phyloP scores from a whole-genome alignment of 805 yeast genomes.

The Pichia sporocuriosa region DNA sequence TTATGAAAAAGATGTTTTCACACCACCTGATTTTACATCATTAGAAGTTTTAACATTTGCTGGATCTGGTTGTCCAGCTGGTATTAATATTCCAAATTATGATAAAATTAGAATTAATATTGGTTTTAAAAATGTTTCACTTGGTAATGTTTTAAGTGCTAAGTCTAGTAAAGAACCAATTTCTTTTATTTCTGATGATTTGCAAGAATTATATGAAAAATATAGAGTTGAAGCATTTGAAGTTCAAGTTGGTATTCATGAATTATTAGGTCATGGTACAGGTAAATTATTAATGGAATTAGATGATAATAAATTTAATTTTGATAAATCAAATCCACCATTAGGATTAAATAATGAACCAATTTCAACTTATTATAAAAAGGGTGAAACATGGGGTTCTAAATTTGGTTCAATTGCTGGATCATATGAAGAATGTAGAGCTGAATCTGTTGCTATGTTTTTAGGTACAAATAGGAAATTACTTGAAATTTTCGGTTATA shows the following conservation, averaged over 20 bases:
- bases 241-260: slow-evolving; percentile 92
- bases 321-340: slow-evolving; percentile 60
- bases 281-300: slow-evolving; percentile 67
- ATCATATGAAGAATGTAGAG: slow-evolving; percentile 88
- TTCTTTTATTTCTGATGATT: slow-evolving; percentile 52
- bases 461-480: slow-evolving; percentile 63
- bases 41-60: slow-evolving; percentile 85
- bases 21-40: slow-evolving; percentile 90
- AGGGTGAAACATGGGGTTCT: slow-evolving; percentile 89
- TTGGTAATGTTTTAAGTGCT: slow-evolving; percentile 79
- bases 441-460: slow-evolving; percentile 83
- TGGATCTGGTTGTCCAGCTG: slow-evolving; percentile 88
- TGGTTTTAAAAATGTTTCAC: slow-evolving; percentile 85
- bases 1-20: slow-evolving; percentile 78
- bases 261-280: slow-evolving; percentile 84
- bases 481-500: slow-evolving; percentile 67
- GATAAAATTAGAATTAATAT: slow-evolving; percentile 78
- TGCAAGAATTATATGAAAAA: slow-evolving; percentile 54
- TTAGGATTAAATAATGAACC: slow-evolving; percentile 54
- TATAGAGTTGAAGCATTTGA: slow-evolving; percentile 81
- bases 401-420: slow-evolving; percentile 78
- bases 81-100: slow-evolving; percentile 88
- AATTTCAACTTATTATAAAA: slow-evolving; percentile 60
- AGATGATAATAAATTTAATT: slow-evolving; percentile 60
- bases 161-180: slow-evolving; percentile 62